Conservation (phyloP, 495 filamentous ascomycete species). For the Xylaria bambusicola region DNA sequence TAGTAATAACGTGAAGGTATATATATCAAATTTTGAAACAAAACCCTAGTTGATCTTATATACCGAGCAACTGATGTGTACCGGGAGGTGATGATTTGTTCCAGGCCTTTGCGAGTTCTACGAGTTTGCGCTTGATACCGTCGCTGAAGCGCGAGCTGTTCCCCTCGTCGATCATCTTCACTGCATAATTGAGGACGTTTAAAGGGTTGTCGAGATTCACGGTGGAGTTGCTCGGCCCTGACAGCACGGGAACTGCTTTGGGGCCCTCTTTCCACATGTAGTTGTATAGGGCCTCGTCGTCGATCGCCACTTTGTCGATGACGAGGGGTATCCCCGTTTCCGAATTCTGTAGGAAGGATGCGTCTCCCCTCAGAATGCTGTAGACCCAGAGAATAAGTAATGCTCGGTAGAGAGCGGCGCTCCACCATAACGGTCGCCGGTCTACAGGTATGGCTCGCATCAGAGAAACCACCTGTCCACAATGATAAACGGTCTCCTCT, state of each 20-base stretch:
- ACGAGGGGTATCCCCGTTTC: slow-evolving; percentile 26
- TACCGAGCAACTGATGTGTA: slow-evolving; percentile 1
- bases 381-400: slow-evolving; percentile 53
- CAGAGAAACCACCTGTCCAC: slow-evolving; percentile 59
- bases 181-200: slow-evolving; percentile 45
- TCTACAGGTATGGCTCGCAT: slow-evolving; percentile 47
- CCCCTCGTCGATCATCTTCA: slow-evolving; percentile 48
- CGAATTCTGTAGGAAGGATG: slow-evolving; percentile 36
- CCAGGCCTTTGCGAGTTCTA: no score
- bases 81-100: slow-evolving; percentile 33
- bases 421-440: slow-evolving; percentile 55
- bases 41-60: no score
- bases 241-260: slow-evolving; percentile 42
- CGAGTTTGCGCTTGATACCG: slow-evolving; percentile 50
- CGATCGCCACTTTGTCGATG: slow-evolving; percentile 42
- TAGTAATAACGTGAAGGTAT: no score
- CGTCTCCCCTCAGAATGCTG: slow-evolving; percentile 38
- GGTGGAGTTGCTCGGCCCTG: slow-evolving; percentile 29
- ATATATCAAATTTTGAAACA: no score
- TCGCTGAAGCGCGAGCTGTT: slow-evolving; percentile 44
- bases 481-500: slow-evolving; percentile 61
- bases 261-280: slow-evolving; percentile 38
- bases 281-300: slow-evolving; percentile 38
- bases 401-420: slow-evolving; percentile 54
- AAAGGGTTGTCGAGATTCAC: slow-evolving; percentile 40